Evolutionary conservation across 202 grass and related monocot genomes (phyloP), one percentile per base, ranked within the genome.

Genomic region (Dendrocalamus latiflorus): DNA sequence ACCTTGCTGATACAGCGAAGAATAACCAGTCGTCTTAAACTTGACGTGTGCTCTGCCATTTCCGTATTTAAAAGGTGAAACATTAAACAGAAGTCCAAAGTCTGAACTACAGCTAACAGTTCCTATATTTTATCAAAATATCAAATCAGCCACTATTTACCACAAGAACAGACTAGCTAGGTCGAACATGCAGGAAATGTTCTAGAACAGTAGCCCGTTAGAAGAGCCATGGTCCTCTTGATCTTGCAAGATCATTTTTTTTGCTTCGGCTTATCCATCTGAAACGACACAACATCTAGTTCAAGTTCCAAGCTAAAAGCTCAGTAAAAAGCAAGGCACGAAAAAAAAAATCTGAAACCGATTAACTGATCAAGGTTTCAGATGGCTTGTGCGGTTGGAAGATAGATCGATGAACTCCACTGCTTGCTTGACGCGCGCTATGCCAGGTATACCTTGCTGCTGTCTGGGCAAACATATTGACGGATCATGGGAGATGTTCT

Each of bases 301-400:
- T 76, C 33, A 78, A 71, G 16, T 45, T 78, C 62, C 4, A 70
- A 60, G 16, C 43, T 70, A 38, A 83, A 70, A 49, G n/a, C 42
- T 70, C 36, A 74, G 39, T 28, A 71, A 24, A 58, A 81, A 5
- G 5, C 14, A 50, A 50, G 10, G 15, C 66, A 15, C 39, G 41
- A 61, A 49, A 28, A 62, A 9, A 51, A 51, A 41, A 8, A 5
- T 53, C 13, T 38, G 5, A 1, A 1, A 11, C 28, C 7, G 14
- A n/a, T 59, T 33, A 50, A 61, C 44, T 15, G 13, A 47, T 34
- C 28, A 36, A 54, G 13, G 6, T 43, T 43, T 43, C 65, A 67
- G 65, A 68, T 39, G 65, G 21, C 20, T 68, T 43, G 11, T n/a
- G n/a, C 38, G 10, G 9, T 47, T 33, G 42, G 76, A 53, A 21